These are phyloP conservation scores for Rhizophora mangle DNA, from an alignment of 345 rosid species.

Conservation along the genomic window DNA sequence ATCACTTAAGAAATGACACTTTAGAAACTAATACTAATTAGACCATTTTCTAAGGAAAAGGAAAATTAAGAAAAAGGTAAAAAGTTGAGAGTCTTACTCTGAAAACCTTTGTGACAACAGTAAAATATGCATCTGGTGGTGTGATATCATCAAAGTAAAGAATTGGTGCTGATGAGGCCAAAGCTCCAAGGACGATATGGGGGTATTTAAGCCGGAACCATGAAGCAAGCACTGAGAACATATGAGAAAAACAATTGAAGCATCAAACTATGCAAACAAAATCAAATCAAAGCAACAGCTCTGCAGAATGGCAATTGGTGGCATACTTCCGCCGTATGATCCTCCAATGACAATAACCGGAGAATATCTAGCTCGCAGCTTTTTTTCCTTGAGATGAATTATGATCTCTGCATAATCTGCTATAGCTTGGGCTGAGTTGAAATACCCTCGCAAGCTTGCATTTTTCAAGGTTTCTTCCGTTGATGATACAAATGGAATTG, in stretches of 20 bases:
- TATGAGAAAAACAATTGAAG: background rate
- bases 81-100: constrained; percentile 14
- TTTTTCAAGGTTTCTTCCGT: constrained; percentile 42
- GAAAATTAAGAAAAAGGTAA: background rate
- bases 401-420: constrained; percentile 61
- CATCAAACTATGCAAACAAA: background rate
- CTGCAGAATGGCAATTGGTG: background rate
- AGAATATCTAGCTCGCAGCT: constrained; percentile 29
- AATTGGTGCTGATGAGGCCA: constrained; percentile 55
- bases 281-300: too few species aligned
- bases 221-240: constrained; percentile 42
- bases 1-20: background rate
- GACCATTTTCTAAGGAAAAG: background rate
- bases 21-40: background rate
- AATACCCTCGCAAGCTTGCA: constrained; percentile 46
- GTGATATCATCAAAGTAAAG: constrained; percentile 45
- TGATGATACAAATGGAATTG: constrained; percentile 47
- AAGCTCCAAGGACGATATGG: constrained; percentile 48
- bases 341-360: constrained; percentile 69
- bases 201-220: constrained; percentile 58
- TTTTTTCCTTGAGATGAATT: constrained; percentile 37
- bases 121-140: constrained; percentile 28
- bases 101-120: constrained; percentile 32
- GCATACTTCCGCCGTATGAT: constrained; percentile 77
- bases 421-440: constrained; percentile 55